These are phyloP conservation scores for Scutellaria baicalensis DNA, from an alignment of 257 asterid genomes.

Conservation along the genomic window DNA sequence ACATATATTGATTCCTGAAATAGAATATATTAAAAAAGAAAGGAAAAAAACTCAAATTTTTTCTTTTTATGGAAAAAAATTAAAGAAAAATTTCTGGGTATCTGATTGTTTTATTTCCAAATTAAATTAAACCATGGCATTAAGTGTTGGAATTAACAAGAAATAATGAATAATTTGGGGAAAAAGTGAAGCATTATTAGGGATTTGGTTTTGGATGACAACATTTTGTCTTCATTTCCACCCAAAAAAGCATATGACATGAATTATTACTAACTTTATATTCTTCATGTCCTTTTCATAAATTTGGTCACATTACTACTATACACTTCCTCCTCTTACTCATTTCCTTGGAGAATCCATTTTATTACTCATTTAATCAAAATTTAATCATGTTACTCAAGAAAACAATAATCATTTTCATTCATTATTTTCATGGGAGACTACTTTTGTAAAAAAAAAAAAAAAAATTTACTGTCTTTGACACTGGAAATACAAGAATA, in stretches of 20 bases:
- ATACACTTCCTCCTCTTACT: not conserved
- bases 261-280: not conserved
- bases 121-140: not conserved
- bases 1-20: too few relatives aligned
- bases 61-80: too few relatives aligned
- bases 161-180: not conserved
- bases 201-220: conserved; percentile 21
- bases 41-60: too few relatives aligned
- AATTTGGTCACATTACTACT: not conserved
- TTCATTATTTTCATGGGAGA: not conserved
- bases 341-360: not conserved
- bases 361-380: too few relatives aligned
- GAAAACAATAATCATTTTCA: not conserved
- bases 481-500: too few relatives aligned
- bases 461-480: too few relatives aligned
- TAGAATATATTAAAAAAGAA: too few relatives aligned
- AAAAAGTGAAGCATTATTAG: not conserved
- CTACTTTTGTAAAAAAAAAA: too few relatives aligned
- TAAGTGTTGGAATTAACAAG: not conserved
- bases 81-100: too few relatives aligned
- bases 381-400: not conserved
- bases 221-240: conserved; percentile 31
- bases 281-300: not conserved
- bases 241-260: not conserved
- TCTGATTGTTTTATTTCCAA: not conserved